Conservation (phyloP, 78 protist genomes). For the Speleostelium caveatum region DNA sequence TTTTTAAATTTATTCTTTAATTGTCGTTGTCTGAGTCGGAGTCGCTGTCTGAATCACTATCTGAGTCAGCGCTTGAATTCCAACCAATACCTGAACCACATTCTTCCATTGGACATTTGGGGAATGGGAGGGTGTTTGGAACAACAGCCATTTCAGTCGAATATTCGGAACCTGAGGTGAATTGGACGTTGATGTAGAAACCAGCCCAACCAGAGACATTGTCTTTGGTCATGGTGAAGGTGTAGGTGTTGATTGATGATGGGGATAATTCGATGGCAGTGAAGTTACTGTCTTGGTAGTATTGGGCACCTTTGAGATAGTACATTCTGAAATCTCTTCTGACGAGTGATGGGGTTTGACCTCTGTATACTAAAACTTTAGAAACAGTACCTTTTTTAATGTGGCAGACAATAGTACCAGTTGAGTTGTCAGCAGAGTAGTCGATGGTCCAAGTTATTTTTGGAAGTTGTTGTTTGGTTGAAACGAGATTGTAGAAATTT, state of each 20-base stretch:
- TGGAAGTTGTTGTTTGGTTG: background rate
- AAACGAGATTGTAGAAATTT: constrained; percentile 5
- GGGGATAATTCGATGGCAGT: background rate
- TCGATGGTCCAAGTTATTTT: constrained; percentile 27
- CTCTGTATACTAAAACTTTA: constrained; percentile 4
- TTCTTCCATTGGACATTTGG: background rate
- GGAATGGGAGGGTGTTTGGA: background rate
- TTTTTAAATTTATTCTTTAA: no score
- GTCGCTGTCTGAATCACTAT: no score
- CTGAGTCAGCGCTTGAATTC: no score
- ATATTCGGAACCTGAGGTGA: background rate
- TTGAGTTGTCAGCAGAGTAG: background rate
- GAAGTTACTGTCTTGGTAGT: background rate
- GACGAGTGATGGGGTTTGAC: background rate
- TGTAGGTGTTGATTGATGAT: background rate
- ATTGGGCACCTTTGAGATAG: background rate
- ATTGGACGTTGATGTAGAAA: background rate
- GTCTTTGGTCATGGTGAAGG: background rate
- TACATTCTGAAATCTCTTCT: constrained; percentile 44
- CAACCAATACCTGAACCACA: constrained; percentile 2
- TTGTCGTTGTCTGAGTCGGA: no score
- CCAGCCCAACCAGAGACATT: constrained; percentile 18
- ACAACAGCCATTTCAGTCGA: constrained; percentile 1
- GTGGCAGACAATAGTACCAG: background rate
- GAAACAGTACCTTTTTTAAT: background rate